Base-by-base conservation (phyloP, 768 basidiomycete genomes). In the Melanogaster broomeanus region DNA sequence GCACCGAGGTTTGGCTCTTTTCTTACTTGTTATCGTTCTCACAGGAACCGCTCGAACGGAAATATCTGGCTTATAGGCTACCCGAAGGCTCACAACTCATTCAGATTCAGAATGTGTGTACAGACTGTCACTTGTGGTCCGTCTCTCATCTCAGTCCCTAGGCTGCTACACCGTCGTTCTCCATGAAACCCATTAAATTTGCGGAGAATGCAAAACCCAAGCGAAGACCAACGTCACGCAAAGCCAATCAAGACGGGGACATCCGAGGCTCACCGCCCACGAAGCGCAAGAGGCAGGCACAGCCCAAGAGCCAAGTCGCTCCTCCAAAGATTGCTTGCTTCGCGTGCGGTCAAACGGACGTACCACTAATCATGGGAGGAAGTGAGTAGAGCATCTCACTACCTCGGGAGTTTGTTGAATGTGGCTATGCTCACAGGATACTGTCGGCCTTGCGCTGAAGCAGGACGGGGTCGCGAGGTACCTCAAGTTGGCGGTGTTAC, bases 291-390 rank as follows among this genome's bases (percentile, higher is more conserved):
- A 74, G 73, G 34, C 55, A 67, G 30, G 40, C 69, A 1, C 75
- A 74, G 28, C 46, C 62, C 1, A 76, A 73, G 49, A 43, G 56
- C 10, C 63, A 64, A 38, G 40, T 53, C 15, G 64, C 74, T 13
- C 74, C 80, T 10, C 70, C 74, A 1, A 68, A 72, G 38, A 82
- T 82, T 8, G 70, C 77, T 28, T 90, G 88, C 55, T 69, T 77
- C 34, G 69, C 79, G 6, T 90, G 88, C 64, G 78, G 79, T 39
- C 77, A 81, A 63, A 80, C 77, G 15, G 85, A 87, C 60, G 88
- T 90, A 13, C 88, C 88, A 7, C 73, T 90, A n/a, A 80, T 89
- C 46, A 74, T 84, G 63, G 87, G 87, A 51, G 88, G 88, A 37
- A 77, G 88, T 89, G 57, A 77, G 87, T 77, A 33, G 40, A 31